These are phyloP conservation scores for Cladorrhinum sp. DNA, from an alignment of 2,329 filamentous ascomycete species.

Conservation along the genomic window DNA sequence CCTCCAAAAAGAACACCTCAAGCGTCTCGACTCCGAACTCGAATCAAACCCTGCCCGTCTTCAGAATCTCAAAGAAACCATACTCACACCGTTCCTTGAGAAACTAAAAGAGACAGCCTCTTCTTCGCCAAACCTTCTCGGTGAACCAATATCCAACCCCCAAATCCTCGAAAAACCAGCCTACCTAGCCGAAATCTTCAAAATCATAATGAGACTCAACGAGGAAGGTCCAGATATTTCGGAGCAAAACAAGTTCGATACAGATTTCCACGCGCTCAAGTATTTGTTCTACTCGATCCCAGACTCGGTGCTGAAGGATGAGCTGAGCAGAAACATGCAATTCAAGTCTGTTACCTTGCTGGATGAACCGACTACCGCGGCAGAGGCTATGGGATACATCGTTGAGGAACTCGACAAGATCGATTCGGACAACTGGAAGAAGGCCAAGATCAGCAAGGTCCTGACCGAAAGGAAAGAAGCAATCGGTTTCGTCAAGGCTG, in stretches of 20 bases:
- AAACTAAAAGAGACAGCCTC: background rate
- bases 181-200: constrained; percentile 9
- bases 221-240: background rate
- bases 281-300: constrained; percentile 30
- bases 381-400: constrained; percentile 13
- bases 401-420: constrained; percentile 6
- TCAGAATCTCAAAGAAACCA: constrained; percentile 12
- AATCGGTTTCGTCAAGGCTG: background rate
- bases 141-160: background rate
- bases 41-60: background rate
- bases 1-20: constrained; percentile 55
- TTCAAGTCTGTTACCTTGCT: constrained; percentile 4
- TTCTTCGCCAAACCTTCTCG: background rate
- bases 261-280: constrained; percentile 21
- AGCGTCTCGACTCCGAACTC: constrained; percentile 18
- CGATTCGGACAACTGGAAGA: background rate
- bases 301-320: background rate
- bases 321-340: background rate
- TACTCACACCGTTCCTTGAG: constrained; percentile 24
- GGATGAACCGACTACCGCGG: background rate
- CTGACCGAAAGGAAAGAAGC: background rate
- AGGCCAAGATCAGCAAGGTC: background rate
- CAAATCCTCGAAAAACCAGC: constrained; percentile 2
- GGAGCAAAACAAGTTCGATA: background rate
- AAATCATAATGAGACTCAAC: background rate